Conservation (phyloP, 2,329 filamentous ascomycete species). For the Paraphaeosphaeria sporulosa region DNA sequence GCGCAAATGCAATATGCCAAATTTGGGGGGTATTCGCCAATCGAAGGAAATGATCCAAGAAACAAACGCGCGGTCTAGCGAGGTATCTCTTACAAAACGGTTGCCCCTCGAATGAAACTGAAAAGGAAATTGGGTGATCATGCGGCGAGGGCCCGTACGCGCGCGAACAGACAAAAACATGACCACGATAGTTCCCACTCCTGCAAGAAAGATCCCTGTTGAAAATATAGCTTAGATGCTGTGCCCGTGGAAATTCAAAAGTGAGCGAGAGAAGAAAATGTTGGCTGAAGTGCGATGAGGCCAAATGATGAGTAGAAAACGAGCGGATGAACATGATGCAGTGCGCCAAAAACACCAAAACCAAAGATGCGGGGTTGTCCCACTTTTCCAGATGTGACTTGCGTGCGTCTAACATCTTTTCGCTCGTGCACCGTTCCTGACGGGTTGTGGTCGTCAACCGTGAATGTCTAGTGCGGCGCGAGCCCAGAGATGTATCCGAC, state of each 20-base stretch:
- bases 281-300: slow-evolving; percentile 6
- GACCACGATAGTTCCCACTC: slow-evolving; percentile 11
- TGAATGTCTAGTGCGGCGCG: slow-evolving; percentile 31
- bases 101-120: slow-evolving; percentile 28
- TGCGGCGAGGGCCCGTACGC: slow-evolving; percentile 17
- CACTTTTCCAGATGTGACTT: slow-evolving; percentile 23
- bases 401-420: slow-evolving; percentile 30
- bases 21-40: slow-evolving; percentile 37
- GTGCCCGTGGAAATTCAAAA: slow-evolving; percentile 12
- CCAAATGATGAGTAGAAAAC: slow-evolving; percentile 21
- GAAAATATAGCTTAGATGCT: slow-evolving; percentile 37
- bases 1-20: slow-evolving; percentile 40
- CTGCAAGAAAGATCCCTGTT: slow-evolving; percentile 12
- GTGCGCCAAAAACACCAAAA: slow-evolving; percentile 41
- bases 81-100: slow-evolving; percentile 39
- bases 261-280: slow-evolving; percentile 28
- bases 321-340: slow-evolving; percentile 33
- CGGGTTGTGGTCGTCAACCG: slow-evolving; percentile 46
- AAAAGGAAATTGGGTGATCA: slow-evolving; percentile 28
- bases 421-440: slow-evolving; percentile 48
- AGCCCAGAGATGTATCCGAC: slow-evolving; percentile 35
- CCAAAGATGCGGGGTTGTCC: slow-evolving; percentile 35
- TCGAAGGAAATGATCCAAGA: slow-evolving; percentile 30
- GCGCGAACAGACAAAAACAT: slow-evolving; percentile 16
- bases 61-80: slow-evolving; percentile 35